phyloP scores from a whole-genome alignment of 2,329 filamentous ascomycete species.

The Conoideocrella luteorostrata region DNA sequence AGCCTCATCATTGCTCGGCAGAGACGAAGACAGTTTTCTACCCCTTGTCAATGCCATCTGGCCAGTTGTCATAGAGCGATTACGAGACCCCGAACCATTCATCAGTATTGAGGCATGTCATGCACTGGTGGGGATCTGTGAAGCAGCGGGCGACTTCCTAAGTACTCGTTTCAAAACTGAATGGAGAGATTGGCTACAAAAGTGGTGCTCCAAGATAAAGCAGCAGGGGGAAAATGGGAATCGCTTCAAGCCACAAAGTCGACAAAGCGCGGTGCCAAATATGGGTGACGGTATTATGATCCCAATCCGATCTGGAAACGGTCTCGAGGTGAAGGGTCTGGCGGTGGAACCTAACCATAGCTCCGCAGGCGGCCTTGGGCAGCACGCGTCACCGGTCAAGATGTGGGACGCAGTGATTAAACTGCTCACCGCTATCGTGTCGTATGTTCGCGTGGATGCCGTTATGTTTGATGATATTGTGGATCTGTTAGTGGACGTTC shows the following conservation, averaged over 20 bases:
- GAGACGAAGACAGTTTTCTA: slow-evolving; percentile 75
- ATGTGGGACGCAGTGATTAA: slow-evolving; percentile 57
- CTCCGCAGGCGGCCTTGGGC: slow-evolving; percentile 38
- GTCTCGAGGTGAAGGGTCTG: slow-evolving; percentile 14
- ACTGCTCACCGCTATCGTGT: slow-evolving; percentile 55
- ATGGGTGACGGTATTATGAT: slow-evolving; percentile 22
- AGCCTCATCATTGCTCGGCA: slow-evolving; percentile 63
- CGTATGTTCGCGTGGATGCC: slow-evolving; percentile 58
- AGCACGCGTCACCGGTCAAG: slow-evolving; percentile 55
- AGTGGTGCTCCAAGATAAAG: slow-evolving; percentile 41
- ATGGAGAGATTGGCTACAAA: slow-evolving; percentile 53
- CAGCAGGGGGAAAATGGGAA: slow-evolving; percentile 26
- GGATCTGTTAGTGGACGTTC: slow-evolving; percentile 48
- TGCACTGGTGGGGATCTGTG: slow-evolving; percentile 62
- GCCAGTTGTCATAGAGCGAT: slow-evolving; percentile 68
- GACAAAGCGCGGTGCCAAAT: not conserved
- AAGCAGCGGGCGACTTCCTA: slow-evolving; percentile 74
- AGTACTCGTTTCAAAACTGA: slow-evolving; percentile 65
- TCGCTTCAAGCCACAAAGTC: slow-evolving; percentile 7
- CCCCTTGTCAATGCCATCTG: slow-evolving; percentile 87
- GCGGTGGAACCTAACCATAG: slow-evolving; percentile 8
- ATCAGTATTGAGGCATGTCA: slow-evolving; percentile 65
- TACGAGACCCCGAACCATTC: slow-evolving; percentile 61
- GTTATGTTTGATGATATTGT: slow-evolving; percentile 67
- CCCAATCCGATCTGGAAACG: slow-evolving; percentile 21